Base-by-base conservation (phyloP, 805 yeast genomes). In the Saturnispora sanitii region DNA sequence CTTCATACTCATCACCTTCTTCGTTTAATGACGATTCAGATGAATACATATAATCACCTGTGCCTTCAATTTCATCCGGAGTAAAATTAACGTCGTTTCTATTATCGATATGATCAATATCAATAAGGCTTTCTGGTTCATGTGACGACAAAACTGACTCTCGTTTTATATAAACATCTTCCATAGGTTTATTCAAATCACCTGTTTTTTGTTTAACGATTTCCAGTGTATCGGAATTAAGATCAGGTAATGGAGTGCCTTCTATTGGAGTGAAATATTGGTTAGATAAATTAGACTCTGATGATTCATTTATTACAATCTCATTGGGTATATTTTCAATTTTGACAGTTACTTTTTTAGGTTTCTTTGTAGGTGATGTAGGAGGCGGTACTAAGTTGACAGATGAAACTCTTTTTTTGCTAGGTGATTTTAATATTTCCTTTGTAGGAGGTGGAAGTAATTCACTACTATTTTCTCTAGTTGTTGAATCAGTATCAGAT, bases 61-160 rank as follows among this genome's bases (percentile, higher is more conserved):
- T n/a, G n/a, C n/a, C n/a, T n/a, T n/a, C n/a, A n/a, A n/a, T n/a
- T n/a, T n/a, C n/a, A n/a, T n/a, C n/a, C n/a, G n/a, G n/a, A n/a
- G n/a, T n/a, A n/a, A n/a, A n/a, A n/a, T n/a, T n/a, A n/a, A n/a
- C n/a, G n/a, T 33, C n/a, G 18, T 43, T 41, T 30, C 45, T 49
- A 17, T 49, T 48, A 23, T 49, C 52, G 6, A 43, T 40, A 21
- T 28, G 42, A n/a, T 37, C 40, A 6, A 44, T 46, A 37, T 25
- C 40, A 28, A 41, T 32, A 31, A n/a, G n/a, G n/a, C n/a, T n/a
- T n/a, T n/a, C n/a, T n/a, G n/a, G n/a, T n/a, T n/a, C n/a, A n/a
- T n/a, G n/a, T n/a, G n/a, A n/a, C n/a, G n/a, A n/a, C n/a, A n/a
- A n/a, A n/a, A n/a, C n/a, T n/a, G n/a, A n/a, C 43, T 37, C 29